Percentiles rank a stretch among this genome's conserved stretches.
Conservation (phyloP, 257 asterid species). For the Solanum sitiens region DNA sequence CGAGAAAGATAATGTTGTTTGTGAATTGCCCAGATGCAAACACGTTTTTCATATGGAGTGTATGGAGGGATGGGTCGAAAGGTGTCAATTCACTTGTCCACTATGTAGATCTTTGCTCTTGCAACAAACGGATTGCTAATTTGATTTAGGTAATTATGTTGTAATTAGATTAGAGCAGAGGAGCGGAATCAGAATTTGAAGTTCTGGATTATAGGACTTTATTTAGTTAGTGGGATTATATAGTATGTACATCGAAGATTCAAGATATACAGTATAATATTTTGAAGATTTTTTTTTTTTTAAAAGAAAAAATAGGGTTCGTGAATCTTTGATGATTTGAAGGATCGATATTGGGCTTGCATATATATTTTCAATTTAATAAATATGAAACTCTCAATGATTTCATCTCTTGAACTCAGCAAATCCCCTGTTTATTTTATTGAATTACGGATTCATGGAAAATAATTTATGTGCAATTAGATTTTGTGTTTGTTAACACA, state of each 20-base stretch:
- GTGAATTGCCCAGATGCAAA: constrained; percentile 34
- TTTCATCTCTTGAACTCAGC: not conserved
- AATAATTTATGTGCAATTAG: not conserved
- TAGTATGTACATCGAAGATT: not conserved
- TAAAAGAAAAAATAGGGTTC: not conserved
- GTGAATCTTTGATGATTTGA: not conserved
- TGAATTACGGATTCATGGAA: not conserved
- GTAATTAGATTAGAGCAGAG: not conserved
- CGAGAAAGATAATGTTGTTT: constrained; percentile 33
- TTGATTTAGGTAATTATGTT: not conserved
- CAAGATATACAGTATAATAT: not conserved
- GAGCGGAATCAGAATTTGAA: not conserved
- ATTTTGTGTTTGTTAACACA: not conserved
- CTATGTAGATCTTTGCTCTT: constrained; percentile 48
- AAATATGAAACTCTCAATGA: not conserved
- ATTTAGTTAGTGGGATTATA: not conserved
- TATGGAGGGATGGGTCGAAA: constrained; percentile 44
- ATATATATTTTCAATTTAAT: not conserved
- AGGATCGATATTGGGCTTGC: not conserved
- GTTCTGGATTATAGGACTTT: not conserved
- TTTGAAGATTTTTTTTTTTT: not conserved
- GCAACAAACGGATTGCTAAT: not conserved
- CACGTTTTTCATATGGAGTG: constrained; percentile 55
- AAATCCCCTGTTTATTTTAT: not conserved
- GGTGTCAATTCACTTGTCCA: constrained; percentile 58